A percentile compares a stretch with the other conserved stretches of the same genome.
Conservation (phyloP, 306 rosid species). For the Pterocarpus macrocarpus region DNA sequence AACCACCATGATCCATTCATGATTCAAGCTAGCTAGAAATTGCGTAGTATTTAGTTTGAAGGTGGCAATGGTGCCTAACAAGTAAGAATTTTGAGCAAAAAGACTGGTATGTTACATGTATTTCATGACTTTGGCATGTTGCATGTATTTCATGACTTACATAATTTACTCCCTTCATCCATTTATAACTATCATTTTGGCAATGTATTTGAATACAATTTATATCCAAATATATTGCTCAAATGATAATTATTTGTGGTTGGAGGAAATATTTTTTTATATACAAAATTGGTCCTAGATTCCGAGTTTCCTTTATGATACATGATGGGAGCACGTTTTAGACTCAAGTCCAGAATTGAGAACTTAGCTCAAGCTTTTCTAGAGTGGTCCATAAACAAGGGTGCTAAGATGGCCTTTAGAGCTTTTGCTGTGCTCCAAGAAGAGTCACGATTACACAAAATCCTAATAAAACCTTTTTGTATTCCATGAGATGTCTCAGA, state of each 20-base stretch:
- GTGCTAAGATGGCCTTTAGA: conserved; percentile 32
- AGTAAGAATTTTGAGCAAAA: no score
- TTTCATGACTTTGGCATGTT: no score
- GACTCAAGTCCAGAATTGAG: background rate
- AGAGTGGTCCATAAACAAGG: conserved; percentile 45
- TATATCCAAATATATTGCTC: no score
- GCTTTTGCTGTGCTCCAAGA: conserved; percentile 37
- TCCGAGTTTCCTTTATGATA: conserved; percentile 35
- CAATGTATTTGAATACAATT: no score
- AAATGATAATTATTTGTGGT: no score
- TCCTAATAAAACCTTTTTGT: conserved; percentile 22
- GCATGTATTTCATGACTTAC: no score
- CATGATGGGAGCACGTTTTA: conserved; percentile 59
- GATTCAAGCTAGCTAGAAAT: background rate
- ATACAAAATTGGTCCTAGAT: conserved; percentile 14
- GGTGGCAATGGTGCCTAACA: no score
- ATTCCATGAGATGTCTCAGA: conserved; percentile 43
- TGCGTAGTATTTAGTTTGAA: background rate
- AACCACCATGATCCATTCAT: background rate
- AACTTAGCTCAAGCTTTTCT: conserved; percentile 17
- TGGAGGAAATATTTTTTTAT: background rate
- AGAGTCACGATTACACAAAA: conserved; percentile 38
- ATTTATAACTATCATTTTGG: no score
- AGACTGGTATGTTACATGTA: background rate
- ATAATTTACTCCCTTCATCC: no score